These are phyloP conservation scores for Parastagonospora avenae DNA, from an alignment of 2,329 filamentous ascomycete genomes.

Conservation along the genomic window DNA sequence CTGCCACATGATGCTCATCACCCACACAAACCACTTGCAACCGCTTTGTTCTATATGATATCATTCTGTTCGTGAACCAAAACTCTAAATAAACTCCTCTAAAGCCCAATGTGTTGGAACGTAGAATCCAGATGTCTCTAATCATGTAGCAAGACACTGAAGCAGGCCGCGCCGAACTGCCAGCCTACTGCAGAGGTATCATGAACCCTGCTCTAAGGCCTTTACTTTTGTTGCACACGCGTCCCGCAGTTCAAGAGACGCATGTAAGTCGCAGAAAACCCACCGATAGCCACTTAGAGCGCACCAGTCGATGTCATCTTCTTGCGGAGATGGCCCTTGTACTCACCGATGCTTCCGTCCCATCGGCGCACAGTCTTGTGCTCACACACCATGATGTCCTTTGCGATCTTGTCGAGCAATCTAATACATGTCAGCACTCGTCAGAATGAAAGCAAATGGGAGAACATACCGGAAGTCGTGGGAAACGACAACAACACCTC, in stretches of 20 bases:
- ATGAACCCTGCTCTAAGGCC: conserved; percentile 35
- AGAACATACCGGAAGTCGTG: conserved; percentile 92
- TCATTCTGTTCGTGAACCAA: conserved; percentile 41
- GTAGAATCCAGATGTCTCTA: conserved; percentile 43
- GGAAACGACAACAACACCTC: conserved; percentile 96
- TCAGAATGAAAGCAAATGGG: no score
- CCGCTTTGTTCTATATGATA: conserved; percentile 26
- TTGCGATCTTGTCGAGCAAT: conserved; percentile 98
- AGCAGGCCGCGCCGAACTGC: conserved; percentile 42
- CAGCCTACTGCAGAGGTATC: conserved; percentile 39
- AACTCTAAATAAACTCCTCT: conserved; percentile 47
- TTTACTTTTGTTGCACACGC: conserved; percentile 36
- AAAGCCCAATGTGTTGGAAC: conserved; percentile 46
- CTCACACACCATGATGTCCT: conserved; percentile 99
- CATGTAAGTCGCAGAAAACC: conserved; percentile 31
- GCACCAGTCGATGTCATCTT: conserved; percentile 93
- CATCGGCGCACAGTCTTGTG: conserved; percentile 91
- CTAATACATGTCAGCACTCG: conserved; percentile 57
- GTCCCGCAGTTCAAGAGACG: conserved; percentile 31
- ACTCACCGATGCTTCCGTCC: conserved; percentile 87
- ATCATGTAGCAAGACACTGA: conserved; percentile 36
- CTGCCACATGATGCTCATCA: background rate
- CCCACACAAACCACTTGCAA: background rate
- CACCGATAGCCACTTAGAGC: conserved; percentile 59
- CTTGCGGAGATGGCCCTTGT: conserved; percentile 99